These are phyloP conservation scores for Hirschioporus abietinus DNA, from an alignment of 768 basidiomycete species.

Conservation along the genomic window DNA sequence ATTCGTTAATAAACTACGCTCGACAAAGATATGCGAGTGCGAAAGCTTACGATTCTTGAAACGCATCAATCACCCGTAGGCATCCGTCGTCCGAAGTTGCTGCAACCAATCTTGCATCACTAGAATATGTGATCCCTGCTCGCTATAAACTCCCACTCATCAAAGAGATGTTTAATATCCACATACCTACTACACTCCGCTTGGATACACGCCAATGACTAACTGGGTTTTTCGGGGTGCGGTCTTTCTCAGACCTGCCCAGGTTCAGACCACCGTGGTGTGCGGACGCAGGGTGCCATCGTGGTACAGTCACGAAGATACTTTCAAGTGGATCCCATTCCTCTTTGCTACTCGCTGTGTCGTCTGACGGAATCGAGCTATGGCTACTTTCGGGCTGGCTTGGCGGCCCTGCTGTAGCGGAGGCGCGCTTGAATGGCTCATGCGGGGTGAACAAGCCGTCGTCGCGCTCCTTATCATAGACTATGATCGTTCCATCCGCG, in stretches of 20 bases:
- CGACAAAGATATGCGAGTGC: conserved; percentile 4
- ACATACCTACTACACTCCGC: conserved; percentile 66
- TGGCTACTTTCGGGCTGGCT: conserved; percentile 23
- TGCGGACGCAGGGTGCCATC: conserved; percentile 72
- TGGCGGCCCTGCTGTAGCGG: conserved; percentile 12
- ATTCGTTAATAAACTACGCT: no score
- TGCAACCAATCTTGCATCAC: conserved; percentile 87
- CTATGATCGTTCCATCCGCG: conserved; percentile 82
- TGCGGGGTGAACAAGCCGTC: conserved; percentile 71
- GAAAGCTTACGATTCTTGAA: conserved; percentile 70
- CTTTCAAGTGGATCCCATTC: conserved; percentile 76
- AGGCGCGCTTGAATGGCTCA: conserved; percentile 35
- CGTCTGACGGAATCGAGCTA: conserved; percentile 3
- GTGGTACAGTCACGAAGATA: conserved; percentile 76
- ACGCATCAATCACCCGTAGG: conserved; percentile 82
- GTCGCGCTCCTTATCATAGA: conserved; percentile 89
- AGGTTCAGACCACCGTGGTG: conserved; percentile 21
- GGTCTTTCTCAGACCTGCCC: conserved; percentile 56
- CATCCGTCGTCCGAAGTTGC: conserved; percentile 92
- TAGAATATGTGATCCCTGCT: conserved; percentile 52
- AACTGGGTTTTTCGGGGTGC: conserved; percentile 76
- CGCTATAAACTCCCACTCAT: not conserved
- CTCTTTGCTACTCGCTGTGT: conserved; percentile 8
- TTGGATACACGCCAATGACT: conserved; percentile 83
- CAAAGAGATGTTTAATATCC: not conserved